Evolutionary conservation across 495 filamentous ascomycete species (phyloP), one percentile per base, ranked within the genome.

Genomic region (Penicillium bialowiezense): DNA sequence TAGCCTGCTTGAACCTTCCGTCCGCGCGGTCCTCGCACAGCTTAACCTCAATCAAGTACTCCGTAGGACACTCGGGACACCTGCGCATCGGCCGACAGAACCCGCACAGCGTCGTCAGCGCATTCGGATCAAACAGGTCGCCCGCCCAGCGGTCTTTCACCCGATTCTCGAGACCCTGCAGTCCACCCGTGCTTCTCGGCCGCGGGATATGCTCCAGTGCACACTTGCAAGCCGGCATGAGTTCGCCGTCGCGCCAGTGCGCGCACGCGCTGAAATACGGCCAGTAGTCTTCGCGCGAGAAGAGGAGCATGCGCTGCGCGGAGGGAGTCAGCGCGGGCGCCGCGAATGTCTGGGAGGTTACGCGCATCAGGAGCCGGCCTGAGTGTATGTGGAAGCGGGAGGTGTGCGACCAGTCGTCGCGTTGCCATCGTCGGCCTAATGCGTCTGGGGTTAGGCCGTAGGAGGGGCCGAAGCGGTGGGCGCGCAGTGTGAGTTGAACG

Each of bases 31-130:
- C 77, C 57, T 83, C 79, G 2, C 71, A 62, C 34, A 82, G 59
- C 28, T 77, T 79, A 8, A 82, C 51, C 55, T 84, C 80, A 45
- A 82, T 64, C 20, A 83, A 63, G 51, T 84, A 84, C 56, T 84
- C 81, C 1, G 76, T 73, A 7, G 81, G 78, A 67, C 81, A 84
- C 43, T 79, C 74, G 3, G 79, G 78, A 52, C 80, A 84, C 28
- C 80, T 62, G 12, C 79, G 67, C 67, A 79, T 78, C 17, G 80
- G 80, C 20, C 74, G 63, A 58, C 81, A 84, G 19, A 72, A 67
- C 7, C 68, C 67, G 59, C 81, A 84, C 5, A 77, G 68, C 13
- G 59, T 59, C 12, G 74, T 68, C 23, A 81, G 64, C 26, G 74
- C 64, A 46, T 73, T 70, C 4, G 74, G 73, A 56, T 76, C 64